Base-by-base conservation (phyloP, 257 asterid species). In the Hygrophila difformis region DNA sequence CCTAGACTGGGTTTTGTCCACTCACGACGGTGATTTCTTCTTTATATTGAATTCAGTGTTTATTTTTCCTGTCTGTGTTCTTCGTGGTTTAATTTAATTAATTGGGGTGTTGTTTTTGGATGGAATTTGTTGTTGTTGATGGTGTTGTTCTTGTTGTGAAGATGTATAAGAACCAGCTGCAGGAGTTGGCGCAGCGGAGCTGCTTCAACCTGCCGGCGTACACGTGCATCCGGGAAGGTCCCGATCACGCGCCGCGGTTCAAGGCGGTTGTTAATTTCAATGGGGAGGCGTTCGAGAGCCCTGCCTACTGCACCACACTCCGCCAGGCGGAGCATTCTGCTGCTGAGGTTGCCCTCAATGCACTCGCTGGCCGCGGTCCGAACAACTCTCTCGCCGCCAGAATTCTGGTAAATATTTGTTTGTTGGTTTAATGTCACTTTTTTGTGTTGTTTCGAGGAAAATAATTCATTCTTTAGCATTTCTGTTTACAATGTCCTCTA, bases 191-290 rank as follows among this genome's bases (percentile, higher is more conserved):
- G 65, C 96, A 81, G 65, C 75, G 83, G 83, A 78, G 94, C 86
- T 86, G 92, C 83, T 75, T 86, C 75, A 82, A 82, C 62, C 70
- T 77, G 64, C 96, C 94, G 54, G 73, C 96, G 31, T 86, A 86
- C 65, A 50, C 78, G 14, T 74, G 70, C 60, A 61, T 82, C 65
- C 58, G 87, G 39, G 96, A 86, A 68, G 92, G 96, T 65, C 94
- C 96, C 44, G 92, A 86, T 70, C 94, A 82, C 78, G 94, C 92
- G 71, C 96, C 94, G 76, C 74, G 88, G 49, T 86, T 86, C 71
- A 86, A 82, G 64, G 91, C 87, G 21, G 59, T 71, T 50, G 94
- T 86, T 37, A 82, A 68, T 58, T 86, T 86, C 47, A 86, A 78
- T 64, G 94, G 94, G 9, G 94, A 86, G 79, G 63, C 72, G 22